phyloP scores from a whole-genome alignment of 352 stramenopile genomes.

The Halophytophthora polymorphica region DNA sequence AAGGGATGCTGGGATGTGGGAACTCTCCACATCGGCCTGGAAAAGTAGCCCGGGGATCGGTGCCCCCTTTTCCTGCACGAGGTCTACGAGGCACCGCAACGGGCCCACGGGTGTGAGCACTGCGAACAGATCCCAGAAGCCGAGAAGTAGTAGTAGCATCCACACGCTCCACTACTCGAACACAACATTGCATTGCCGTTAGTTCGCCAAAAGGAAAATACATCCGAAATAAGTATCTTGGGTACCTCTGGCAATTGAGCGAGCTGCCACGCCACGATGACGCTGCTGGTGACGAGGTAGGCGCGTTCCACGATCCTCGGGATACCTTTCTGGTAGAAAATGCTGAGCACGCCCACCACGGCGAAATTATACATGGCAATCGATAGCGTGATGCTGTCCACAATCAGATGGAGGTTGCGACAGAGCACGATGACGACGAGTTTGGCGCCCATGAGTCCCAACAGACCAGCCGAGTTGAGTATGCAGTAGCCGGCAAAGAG shows the following conservation, averaged over 20 bases:
- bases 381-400: conserved; percentile 48
- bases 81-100: conserved; percentile 90
- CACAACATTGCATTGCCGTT: no score
- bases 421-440: conserved; percentile 67
- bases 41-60: conserved; percentile 93
- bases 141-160: conserved; percentile 91
- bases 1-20: conserved; percentile 21
- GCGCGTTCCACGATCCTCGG: conserved; percentile 77
- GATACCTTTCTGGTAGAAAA: conserved; percentile 88
- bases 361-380: conserved; percentile 90
- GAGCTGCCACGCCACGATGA: conserved; percentile 97
- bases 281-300: conserved; percentile 91
- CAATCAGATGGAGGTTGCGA: conserved; percentile 38
- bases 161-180: conserved; percentile 73
- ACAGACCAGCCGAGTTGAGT: conserved; percentile 63
- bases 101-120: conserved; percentile 95
- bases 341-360: conserved; percentile 75
- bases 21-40: conserved; percentile 78
- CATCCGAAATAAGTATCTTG: not conserved
- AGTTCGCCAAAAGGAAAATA: no score
- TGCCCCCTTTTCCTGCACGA: conserved; percentile 88
- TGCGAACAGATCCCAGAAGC: conserved; percentile 96
- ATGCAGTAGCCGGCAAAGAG: conserved; percentile 77
- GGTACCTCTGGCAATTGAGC: conserved; percentile 94
- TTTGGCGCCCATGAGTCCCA: conserved; percentile 69